A percentile compares a stretch with the other conserved stretches of the same genome.
Evolutionary conservation across 2,329 filamentous ascomycete genomes (phyloP).

Genomic region (Sporothrix globosa): DNA sequence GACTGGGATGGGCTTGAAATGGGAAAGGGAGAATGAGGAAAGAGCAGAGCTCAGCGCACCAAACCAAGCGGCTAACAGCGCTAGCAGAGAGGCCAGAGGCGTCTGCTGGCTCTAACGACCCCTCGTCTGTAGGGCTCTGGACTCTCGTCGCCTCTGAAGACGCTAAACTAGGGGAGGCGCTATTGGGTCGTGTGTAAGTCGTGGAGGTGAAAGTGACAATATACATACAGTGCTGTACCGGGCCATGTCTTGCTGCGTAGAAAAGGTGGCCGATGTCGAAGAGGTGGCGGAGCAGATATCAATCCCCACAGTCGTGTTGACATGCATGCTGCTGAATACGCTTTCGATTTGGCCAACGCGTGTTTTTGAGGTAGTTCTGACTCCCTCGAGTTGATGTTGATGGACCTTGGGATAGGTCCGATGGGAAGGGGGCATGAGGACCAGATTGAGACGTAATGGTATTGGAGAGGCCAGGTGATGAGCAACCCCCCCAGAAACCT

Average conservation of each 20-base stretch:
- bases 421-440: not conserved
- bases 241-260: not conserved
- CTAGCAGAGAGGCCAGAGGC: not conserved
- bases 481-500: not conserved
- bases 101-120: not conserved
- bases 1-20: not conserved
- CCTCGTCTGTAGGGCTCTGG: not conserved
- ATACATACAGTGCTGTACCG: constrained; percentile 9
- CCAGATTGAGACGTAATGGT: not conserved
- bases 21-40: not conserved
- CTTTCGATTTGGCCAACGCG: not conserved
- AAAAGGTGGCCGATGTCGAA: not conserved
- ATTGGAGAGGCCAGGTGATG: not conserved
- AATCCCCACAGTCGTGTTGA: not conserved
- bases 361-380: not conserved
- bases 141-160: not conserved
- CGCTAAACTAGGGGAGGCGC: constrained; percentile 18
- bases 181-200: constrained; percentile 4
- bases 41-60: not conserved
- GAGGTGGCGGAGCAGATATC: not conserved
- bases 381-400: not conserved
- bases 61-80: not conserved
- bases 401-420: not conserved
- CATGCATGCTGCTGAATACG: constrained; percentile 7
- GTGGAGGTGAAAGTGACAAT: not conserved